Evolutionary conservation across 352 stramenopile species (phyloP).

Genomic region (Saprolegnia parasitica): DNA sequence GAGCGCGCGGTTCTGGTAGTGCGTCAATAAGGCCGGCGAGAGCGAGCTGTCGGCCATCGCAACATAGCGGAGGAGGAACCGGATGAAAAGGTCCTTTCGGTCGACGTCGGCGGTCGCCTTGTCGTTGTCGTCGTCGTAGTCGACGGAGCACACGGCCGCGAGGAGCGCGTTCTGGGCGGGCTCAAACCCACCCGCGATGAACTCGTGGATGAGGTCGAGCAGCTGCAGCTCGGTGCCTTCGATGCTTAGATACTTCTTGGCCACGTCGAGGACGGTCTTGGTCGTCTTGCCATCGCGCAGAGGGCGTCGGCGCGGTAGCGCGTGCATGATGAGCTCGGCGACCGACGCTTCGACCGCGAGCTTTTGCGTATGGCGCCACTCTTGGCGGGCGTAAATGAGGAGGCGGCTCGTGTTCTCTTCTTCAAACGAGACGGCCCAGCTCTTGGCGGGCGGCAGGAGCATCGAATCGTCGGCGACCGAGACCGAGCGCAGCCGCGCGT

Average conservation of each 20-base stretch:
- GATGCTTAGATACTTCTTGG: constrained; percentile 5
- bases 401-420: constrained; percentile 28
- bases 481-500: neutral
- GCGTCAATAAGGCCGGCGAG: neutral
- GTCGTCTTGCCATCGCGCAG: neutral
- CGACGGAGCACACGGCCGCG: constrained; percentile 10
- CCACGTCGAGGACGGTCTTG: neutral
- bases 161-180: constrained; percentile 23
- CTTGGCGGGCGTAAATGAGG: constrained; percentile 24
- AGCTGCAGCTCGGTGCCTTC: constrained; percentile 12
- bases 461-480: neutral
- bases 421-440: constrained; percentile 25
- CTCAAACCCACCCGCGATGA: constrained; percentile 25
- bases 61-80: constrained; percentile 25
- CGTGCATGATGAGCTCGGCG: constrained; percentile 21
- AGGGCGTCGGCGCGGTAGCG: neutral
- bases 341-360: constrained; percentile 23
- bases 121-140: constrained; percentile 28
- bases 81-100: constrained; percentile 23
- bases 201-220: constrained; percentile 28
- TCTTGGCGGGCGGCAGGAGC: neutral
- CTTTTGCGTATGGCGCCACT: constrained; percentile 28
- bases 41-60: neutral
- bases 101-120: constrained; percentile 25
- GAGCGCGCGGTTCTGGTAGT: constrained; percentile 26